Evolutionary conservation across 208 protist genomes (phyloP), one percentile per base, ranked within the genome.

Genomic region (Naegleria lovaniensis): DNA sequence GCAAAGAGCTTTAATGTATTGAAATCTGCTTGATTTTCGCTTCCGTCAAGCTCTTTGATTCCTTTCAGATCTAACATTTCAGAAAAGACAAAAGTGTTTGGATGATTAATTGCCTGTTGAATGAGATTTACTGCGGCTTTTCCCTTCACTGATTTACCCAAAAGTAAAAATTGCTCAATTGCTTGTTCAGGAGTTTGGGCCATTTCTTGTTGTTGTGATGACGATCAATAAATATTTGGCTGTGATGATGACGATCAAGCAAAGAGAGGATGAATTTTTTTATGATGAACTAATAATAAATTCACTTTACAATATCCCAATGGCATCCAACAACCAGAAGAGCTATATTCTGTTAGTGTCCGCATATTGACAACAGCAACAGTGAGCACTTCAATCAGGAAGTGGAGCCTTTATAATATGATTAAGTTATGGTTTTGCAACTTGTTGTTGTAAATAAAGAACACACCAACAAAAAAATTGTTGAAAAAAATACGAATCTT

Each of bases 101-200:
- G 25, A 38, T 52, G 41, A 58, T 19, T 58, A 33, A 58, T 38
- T 58, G 84, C 84, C 38, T 88, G 41, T 39, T n/a, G 11, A 5
- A 88, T 38, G 7, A 88, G 16, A 33, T 52, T n/a, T n/a, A 39
- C 84, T 38, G 41, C 84, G 5, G 19, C 2, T 88, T 55, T 88
- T 51, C 84, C 84, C 13, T 88, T 88, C 19, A 38, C 19, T 38
- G 15, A 19, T 38, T 88, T 88, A 58, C 25, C 84, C 16, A 88
- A 58, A 51, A 88, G 41, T 5, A 25, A 52, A 88, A 59, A 88
- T 51, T 48, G 43, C 38, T 88, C 13, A 59, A 88, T 58, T 25
- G 84, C 84, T 88, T 88, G 84, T 58, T 88, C 41, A 38, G 76
- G 76, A 39, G 76, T 38, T 84, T 84, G 76, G 29, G 76, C 29